Percentiles rank a stretch among this genome's conserved stretches.
These are phyloP conservation scores for Cordyceps sp. DNA, from an alignment of 2,329 filamentous ascomycete species.

Conservation along the genomic window DNA sequence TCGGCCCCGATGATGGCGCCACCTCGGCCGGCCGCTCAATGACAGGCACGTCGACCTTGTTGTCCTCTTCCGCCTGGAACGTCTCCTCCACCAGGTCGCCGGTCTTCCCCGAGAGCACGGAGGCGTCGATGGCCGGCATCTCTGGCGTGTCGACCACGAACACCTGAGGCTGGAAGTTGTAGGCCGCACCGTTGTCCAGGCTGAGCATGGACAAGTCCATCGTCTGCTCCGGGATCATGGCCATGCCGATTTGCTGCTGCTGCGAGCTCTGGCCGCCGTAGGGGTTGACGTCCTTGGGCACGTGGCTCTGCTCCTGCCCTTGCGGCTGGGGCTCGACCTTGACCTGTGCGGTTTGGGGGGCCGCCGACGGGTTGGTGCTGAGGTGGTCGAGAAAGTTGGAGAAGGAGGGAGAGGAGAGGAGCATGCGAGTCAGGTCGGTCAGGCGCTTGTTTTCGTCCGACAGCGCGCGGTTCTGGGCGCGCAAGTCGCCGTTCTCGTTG, in stretches of 20 bases:
- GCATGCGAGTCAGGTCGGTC: slow-evolving; percentile 63
- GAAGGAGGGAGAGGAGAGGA: slow-evolving; percentile 67
- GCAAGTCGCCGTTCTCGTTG: slow-evolving; percentile 68
- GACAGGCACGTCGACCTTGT: slow-evolving; percentile 37
- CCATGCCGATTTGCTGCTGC: slow-evolving; percentile 59
- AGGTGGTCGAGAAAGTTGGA: slow-evolving; percentile 62
- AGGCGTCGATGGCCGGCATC: slow-evolving; percentile 43
- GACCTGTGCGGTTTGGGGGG: slow-evolving; percentile 20
- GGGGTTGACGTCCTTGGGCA: slow-evolving; percentile 51
- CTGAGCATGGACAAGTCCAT: slow-evolving; percentile 61
- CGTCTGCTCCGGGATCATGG: slow-evolving; percentile 65
- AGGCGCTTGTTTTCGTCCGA: slow-evolving; percentile 74
- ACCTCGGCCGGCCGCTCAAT: slow-evolving; percentile 30
- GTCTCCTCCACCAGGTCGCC: slow-evolving; percentile 32
- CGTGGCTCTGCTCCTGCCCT: slow-evolving; percentile 25
- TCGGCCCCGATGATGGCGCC: slow-evolving; percentile 6
- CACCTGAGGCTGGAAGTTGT: slow-evolving; percentile 51
- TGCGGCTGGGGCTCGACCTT: slow-evolving; percentile 22
- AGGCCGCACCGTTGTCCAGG: slow-evolving; percentile 32
- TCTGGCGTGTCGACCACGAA: slow-evolving; percentile 62
- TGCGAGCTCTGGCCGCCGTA: slow-evolving; percentile 37
- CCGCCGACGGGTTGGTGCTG: slow-evolving; percentile 36
- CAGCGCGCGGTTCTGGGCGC: slow-evolving; percentile 65
- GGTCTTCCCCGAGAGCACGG: slow-evolving; percentile 55
- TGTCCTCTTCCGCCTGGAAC: slow-evolving; percentile 27